Base-by-base conservation (phyloP, 2,329 filamentous ascomycete genomes). In the Fusarium sp. region DNA sequence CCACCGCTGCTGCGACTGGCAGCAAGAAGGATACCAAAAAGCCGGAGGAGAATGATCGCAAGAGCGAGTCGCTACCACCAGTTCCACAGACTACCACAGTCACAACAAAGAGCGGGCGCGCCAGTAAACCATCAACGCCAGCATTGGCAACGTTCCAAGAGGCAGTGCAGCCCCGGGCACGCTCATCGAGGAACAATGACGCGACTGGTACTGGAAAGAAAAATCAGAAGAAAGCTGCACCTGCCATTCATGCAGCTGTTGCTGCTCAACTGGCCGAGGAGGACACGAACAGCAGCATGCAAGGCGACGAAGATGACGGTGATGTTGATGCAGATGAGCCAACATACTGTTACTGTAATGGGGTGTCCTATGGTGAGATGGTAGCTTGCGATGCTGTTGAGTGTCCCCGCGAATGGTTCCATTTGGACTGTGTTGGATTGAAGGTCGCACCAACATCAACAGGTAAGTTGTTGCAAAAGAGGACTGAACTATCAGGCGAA, bases 311-410 rank as follows among this genome's bases (percentile, higher is more conserved):
- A 12, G 83, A 84, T 14, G 83, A 83, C 20, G 91, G 90, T 18
- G 90, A 90, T 13, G 90, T 92, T 42, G 91, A 92, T 69, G 90
- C 88, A 8, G 90, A 93, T 73, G 93, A 95, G 80, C 92, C 91
- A 42, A 87, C 90, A 20, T 95, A 95, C 81, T 94, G 93, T 81
- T 94, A 94, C 82, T 95, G 93, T 81, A 92, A 94, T 76, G 89
- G 91, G 54, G 91, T 94, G 62, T 94, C 92, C 78, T 95, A 94
- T 79, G 93, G 93, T 26, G 93, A 94, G 83, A 95, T 95, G 93
- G 92, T 95, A 48, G 93, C 92, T 6, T 95, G 93, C 79, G 93
- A 95, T 80, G 90, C 90, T 13, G 89, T 92, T 67, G 89, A 90
- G 55, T 95, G 93, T 82, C 88, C 90, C 74, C 88, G 90, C 70